phyloP scores from a whole-genome alignment of 1,284 basidiomycete species.

The Ustilago curta region DNA sequence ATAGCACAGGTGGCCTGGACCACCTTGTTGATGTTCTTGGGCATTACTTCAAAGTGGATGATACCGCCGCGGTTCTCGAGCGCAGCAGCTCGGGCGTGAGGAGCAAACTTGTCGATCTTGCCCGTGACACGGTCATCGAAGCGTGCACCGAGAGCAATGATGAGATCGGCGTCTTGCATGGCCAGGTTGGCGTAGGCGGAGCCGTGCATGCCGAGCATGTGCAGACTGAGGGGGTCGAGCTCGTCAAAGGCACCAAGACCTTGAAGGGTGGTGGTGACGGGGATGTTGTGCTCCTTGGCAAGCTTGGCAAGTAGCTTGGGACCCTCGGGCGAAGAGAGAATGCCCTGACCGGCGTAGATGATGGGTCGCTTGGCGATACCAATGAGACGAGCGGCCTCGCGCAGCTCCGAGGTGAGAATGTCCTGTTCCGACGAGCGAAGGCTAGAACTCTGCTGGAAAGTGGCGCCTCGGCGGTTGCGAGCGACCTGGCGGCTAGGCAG shows the following conservation, averaged over 20 bases:
- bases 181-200: conserved; percentile 96
- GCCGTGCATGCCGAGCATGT: conserved; percentile 99
- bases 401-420: conserved; percentile 75
- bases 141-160: conserved; percentile 93
- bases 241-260: conserved; percentile 97
- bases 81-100: conserved; percentile 88
- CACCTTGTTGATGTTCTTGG: conserved; percentile 99
- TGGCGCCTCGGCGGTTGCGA: conserved; percentile 45
- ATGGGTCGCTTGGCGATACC: conserved; percentile 90
- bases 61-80: conserved; percentile 89
- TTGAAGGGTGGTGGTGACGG: conserved; percentile 95
- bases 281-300: conserved; percentile 87
- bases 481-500: conserved; percentile 66
- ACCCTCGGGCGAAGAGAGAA: conserved; percentile 84
- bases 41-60: conserved; percentile 98
- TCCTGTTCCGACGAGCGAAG: conserved; percentile 40
- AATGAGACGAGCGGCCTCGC: conserved; percentile 88
- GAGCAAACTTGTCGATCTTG: conserved; percentile 89
- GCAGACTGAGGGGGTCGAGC: conserved; percentile 81
- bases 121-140: conserved; percentile 99
- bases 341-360: conserved; percentile 93
- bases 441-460: conserved; percentile 35
- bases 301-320: conserved; percentile 86
- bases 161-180: conserved; percentile 96
- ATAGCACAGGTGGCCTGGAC: conserved; percentile 93